phyloP scores from a whole-genome alignment of 257 asterid species.

The Oldenlandia corymbosa region DNA sequence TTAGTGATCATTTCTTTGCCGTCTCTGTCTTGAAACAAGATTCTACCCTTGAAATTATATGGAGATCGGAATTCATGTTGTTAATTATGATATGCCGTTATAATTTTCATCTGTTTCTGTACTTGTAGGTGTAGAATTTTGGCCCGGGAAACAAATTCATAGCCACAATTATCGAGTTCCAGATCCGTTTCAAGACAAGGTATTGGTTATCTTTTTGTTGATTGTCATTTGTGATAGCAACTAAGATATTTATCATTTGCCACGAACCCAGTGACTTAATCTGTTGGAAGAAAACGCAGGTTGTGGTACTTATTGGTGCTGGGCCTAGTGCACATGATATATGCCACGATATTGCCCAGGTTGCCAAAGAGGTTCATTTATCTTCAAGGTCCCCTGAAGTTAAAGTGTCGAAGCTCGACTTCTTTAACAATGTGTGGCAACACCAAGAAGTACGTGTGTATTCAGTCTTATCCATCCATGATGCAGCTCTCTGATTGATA shows the following conservation, averaged over 20 bases:
- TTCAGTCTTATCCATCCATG: background rate
- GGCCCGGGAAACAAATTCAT: constrained; percentile 63
- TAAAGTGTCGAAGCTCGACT: constrained; percentile 25
- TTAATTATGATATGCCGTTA: background rate
- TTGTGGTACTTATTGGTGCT: constrained; percentile 63
- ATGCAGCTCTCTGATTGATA: no score
- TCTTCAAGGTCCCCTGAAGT: constrained; percentile 38
- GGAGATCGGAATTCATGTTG: no score
- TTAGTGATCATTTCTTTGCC: no score
- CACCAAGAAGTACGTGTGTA: constrained; percentile 15
- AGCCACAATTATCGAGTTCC: constrained; percentile 59
- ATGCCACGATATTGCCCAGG: constrained; percentile 33
- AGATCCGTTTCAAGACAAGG: constrained; percentile 46
- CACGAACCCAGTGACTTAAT: background rate
- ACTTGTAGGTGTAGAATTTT: constrained; percentile 37
- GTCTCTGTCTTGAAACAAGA: no score
- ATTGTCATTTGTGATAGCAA: background rate
- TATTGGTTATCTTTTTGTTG: constrained; percentile 3
- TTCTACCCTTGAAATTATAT: no score
- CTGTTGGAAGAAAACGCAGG: constrained; percentile 20
- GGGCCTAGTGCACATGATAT: constrained; percentile 57
- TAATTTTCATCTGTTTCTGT: background rate
- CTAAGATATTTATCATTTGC: background rate
- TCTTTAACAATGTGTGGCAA: constrained; percentile 20
- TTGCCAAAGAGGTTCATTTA: constrained; percentile 59